A percentile compares a stretch with the other conserved stretches of the same genome.
These are phyloP conservation scores for Hypholoma fasciculare DNA, from an alignment of 768 basidiomycete genomes.

Conservation along the genomic window DNA sequence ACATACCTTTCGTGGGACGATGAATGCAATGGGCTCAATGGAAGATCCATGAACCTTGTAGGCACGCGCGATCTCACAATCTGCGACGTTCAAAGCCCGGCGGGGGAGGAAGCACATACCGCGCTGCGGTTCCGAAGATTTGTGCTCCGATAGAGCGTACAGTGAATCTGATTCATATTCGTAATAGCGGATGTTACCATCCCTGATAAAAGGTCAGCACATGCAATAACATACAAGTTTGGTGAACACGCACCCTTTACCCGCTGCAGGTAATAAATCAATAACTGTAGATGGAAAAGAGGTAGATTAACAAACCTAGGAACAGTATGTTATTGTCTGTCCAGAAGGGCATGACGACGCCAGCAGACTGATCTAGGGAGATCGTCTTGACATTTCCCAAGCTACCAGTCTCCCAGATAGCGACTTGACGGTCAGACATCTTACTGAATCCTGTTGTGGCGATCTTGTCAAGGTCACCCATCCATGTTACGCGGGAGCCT, in stretches of 20 bases:
- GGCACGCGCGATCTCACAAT: constrained; percentile 94
- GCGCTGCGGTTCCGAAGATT: constrained; percentile 89
- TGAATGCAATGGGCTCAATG: constrained; percentile 92
- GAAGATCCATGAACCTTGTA: constrained; percentile 79
- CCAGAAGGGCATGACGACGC: constrained; percentile 98
- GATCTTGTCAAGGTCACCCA: constrained; percentile 86
- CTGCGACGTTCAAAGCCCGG: constrained; percentile 81
- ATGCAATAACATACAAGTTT: not conserved
- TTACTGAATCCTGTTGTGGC: constrained; percentile 96
- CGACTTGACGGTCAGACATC: constrained; percentile 93
- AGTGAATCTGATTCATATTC: constrained; percentile 91
- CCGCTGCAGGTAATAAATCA: constrained; percentile 46
- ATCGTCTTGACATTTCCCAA: constrained; percentile 76
- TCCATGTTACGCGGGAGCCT: constrained; percentile 85
- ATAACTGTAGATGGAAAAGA: not conserved
- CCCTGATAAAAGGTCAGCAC: constrained; percentile 42
- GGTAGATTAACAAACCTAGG: constrained; percentile 49
- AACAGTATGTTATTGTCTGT: constrained; percentile 91
- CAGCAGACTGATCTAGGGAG: constrained; percentile 85
- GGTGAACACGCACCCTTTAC: constrained; percentile 66
- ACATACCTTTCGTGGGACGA: constrained; percentile 87
- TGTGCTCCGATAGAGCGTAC: constrained; percentile 77
- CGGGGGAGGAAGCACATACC: constrained; percentile 97
- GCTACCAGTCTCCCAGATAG: constrained; percentile 85
- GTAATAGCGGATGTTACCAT: constrained; percentile 97